phyloP scores from a whole-genome alignment of 768 basidiomycete species.

The Leccinum boreale region DNA sequence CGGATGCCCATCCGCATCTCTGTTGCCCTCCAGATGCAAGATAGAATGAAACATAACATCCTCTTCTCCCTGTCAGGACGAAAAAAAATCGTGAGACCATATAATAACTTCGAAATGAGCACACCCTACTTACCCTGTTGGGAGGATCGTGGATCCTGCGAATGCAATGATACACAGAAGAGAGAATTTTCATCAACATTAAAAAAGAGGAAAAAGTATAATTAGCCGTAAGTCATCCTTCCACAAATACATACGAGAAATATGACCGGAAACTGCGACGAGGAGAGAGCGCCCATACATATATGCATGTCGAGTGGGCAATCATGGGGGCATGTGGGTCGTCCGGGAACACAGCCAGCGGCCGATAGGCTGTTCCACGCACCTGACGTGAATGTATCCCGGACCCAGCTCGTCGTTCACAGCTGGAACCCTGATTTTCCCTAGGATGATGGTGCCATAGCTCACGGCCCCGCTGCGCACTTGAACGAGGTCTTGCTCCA shows the following conservation, averaged over 20 bases:
- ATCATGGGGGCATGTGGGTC: conserved; percentile 1
- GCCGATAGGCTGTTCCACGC: conserved; percentile 17
- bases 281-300: conserved; percentile 7
- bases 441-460: conserved; percentile 71
- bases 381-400: conserved; percentile 74
- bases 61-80: conserved; percentile 48
- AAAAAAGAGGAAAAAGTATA: conserved; percentile 2
- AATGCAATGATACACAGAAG: conserved; percentile 1
- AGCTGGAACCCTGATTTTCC: conserved; percentile 71
- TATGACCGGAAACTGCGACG: conserved; percentile 3
- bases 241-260: conserved; percentile 1
- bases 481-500: conserved; percentile 42
- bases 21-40: conserved; percentile 55
- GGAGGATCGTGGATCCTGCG: conserved; percentile 73
- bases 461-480: conserved; percentile 55
- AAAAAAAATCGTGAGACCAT: conserved; percentile 7
- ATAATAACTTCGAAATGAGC: neutral
- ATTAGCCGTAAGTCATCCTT: conserved; percentile 9
- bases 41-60: conserved; percentile 73
- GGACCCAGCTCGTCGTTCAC: conserved; percentile 57
- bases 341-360: neutral
- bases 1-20: conserved; percentile 45
- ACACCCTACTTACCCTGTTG: conserved; percentile 48
- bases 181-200: neutral
- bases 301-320: neutral